Base-by-base conservation (phyloP, 2,329 filamentous ascomycete species). In the Calonectria montana region DNA sequence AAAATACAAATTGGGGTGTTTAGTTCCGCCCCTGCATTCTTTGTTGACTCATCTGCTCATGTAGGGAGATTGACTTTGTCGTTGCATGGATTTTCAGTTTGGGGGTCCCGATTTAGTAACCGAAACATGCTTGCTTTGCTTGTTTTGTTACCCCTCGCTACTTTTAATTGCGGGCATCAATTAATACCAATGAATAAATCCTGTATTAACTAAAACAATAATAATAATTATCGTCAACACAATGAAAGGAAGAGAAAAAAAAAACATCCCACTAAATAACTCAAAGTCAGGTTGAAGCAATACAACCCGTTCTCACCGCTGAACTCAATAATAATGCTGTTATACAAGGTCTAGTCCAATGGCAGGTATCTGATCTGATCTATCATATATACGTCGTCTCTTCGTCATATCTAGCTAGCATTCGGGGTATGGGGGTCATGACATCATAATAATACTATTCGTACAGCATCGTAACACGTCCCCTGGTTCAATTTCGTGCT, bases 311-410 rank as follows among this genome's bases (percentile, higher is more conserved):
- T 10, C 31, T 57, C 53, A 57, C 53, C 53, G 53, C 53, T 8
- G 10, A 57, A 23, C 53, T 57, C 53, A 35, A 31, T 57, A 57
- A 57, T 37, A 21, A 37, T 57, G 53, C n/a, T n/a, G n/a, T 23
- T 57, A 57, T 57, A 37, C 53, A 57, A 57, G 53, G 31, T 57
- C 53, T 37, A 35, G 53, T 29, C 53, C n/a, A 21, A 37, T 57
- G 53, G 53, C 18, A 35, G 53, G 53, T 57, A 57, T 57, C 53
- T 57, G 53, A 57, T 57, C 53, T 57, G 53, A 57, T 57, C 53
- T 57, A 57, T 57, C 53, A 57, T 57, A 57, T 57, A 57, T 57
- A 57, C 53, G 37, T 57, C 53, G 53, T 43, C 41, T 43, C 41
- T 43, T 43, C 41, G 41, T 43, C 41, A 43, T 57, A 57, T 57